Base-by-base conservation (phyloP, 805 yeast species). In the Metschnikowia lunata region DNA sequence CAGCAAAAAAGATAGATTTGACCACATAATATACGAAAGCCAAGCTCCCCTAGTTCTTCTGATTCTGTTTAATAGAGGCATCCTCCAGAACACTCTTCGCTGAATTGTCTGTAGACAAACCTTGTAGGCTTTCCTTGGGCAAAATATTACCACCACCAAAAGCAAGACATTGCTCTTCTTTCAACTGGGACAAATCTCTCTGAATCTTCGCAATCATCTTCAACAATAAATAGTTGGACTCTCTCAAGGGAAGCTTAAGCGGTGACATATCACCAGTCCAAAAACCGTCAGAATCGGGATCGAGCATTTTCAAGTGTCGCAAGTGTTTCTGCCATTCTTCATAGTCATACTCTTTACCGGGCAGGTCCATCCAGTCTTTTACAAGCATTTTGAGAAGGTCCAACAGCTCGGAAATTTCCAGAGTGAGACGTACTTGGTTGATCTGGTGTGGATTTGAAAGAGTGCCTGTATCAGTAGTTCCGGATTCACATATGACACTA, bases 211-310 rank as follows among this genome's bases (percentile, higher is more conserved):
- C 43, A 30, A 67, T 56, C 33, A 64, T 52, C 43, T 74, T 61
- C 43, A 70, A 59, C 28, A 75, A 59, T 30, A 85, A 74, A 54
- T 78, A 85, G 45, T 79, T 78, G 0, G 89, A 80, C 58, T 88
- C 89, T 51, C 74, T 75, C 32, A 84, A 65, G 0, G 93, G 93
- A 43, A 75, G 78, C 36, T 84, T 70, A 34, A 88, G 64, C 0
- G 96, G 96, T 1, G 89, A 81, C 1, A 63, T 56, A 1, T 79
- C 79, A 7, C 83, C 72, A 2, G 87, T 51, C 95, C 95, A 88
- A 56, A 69, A 82, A 35, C 66, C 46, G 8, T 38, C 43, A 10
- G 10, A 29, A 4, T 31, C 34, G 0, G 50, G 48, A 1, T 55
- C 61, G 10, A 58, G 51, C 4, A 55, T 32, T 15, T 59, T 65